These are phyloP conservation scores for Chlamydomonas sp. DNA, from an alignment of 139 green algal genomes.

Conservation along the genomic window DNA sequence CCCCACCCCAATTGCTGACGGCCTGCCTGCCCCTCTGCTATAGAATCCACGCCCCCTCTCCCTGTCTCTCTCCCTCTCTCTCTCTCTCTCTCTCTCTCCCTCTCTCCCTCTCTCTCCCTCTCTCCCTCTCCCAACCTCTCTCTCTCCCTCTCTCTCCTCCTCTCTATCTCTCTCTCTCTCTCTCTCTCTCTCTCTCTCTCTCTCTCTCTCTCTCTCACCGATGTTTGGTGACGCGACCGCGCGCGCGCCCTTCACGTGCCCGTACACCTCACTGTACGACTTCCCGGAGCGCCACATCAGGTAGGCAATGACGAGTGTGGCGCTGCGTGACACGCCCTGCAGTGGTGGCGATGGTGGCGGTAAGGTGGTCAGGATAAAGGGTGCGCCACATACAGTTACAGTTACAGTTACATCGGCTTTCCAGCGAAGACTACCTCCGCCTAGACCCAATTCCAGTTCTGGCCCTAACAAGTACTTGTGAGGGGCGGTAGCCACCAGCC, in stretches of 20 bases:
- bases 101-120: neutral
- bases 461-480: no score
- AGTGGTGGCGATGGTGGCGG: no score
- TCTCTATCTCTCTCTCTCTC: neutral
- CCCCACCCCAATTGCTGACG: no score
- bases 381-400: neutral
- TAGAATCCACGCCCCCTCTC: no score
- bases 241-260: constrained; percentile 62
- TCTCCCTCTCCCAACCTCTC: neutral
- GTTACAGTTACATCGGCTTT: no score
- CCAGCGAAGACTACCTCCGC: no score
- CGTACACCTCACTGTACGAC: constrained; percentile 72
- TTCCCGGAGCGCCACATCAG: constrained; percentile 78
- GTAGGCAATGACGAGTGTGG: constrained; percentile 83
- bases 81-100: no score
- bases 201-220: constrained; percentile 28
- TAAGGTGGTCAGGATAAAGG: no score
- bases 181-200: neutral
- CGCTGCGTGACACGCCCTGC: constrained; percentile 85
- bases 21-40: no score
- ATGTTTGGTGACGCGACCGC: constrained; percentile 94
- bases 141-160: neutral
- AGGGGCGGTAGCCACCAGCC: no score
- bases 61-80: no score
- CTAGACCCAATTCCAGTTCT: no score